These are phyloP conservation scores for Starmerella davenportii DNA, from an alignment of 805 yeast genomes.

Conservation along the genomic window DNA sequence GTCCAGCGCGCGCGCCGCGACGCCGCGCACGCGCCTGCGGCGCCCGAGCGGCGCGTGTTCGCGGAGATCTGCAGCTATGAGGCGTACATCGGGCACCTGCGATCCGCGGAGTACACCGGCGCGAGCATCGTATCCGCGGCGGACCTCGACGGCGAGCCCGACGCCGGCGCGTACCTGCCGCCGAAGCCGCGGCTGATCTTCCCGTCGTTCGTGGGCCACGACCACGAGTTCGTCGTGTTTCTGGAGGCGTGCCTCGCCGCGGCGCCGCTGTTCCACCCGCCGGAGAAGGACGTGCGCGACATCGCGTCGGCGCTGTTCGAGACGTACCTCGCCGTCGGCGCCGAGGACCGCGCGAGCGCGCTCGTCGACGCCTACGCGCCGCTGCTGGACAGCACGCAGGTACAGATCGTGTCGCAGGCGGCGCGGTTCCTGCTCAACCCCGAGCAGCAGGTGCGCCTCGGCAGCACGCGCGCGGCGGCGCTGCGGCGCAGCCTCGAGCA, in stretches of 20 bases:
- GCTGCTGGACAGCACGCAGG: conserved; percentile 36
- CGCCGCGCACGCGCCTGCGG: conserved; percentile 5
- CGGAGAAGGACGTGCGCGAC: conserved; percentile 46
- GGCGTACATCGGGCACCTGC: conserved; percentile 39
- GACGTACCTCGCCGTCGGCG: conserved; percentile 48
- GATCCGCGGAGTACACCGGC: conserved; percentile 13
- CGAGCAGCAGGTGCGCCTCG: conserved; percentile 11
- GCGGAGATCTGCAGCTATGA: conserved; percentile 33
- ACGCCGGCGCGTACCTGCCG: conserved; percentile 43
- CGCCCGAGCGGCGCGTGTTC: conserved; percentile 12
- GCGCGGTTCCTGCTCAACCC: conserved; percentile 17
- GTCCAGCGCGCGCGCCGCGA: conserved; percentile 24
- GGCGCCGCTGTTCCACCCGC: conserved; percentile 58
- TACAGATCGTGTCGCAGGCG: conserved; percentile 23
- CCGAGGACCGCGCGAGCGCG: conserved; percentile 35
- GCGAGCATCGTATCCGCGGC: conserved; percentile 14
- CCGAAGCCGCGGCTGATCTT: conserved; percentile 80
- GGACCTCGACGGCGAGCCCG: conserved; percentile 7
- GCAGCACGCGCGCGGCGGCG: conserved; percentile 39
- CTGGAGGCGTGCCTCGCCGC: conserved; percentile 77
- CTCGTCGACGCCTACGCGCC: conserved; percentile 33
- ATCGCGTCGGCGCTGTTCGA: conserved; percentile 66
- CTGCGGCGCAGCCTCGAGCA: conserved; percentile 48
- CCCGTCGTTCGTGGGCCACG: conserved; percentile 69
- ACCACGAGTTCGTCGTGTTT: conserved; percentile 76